Conservation (phyloP, 352 stramenopile genomes). For the Globisporangium carolinianum region DNA sequence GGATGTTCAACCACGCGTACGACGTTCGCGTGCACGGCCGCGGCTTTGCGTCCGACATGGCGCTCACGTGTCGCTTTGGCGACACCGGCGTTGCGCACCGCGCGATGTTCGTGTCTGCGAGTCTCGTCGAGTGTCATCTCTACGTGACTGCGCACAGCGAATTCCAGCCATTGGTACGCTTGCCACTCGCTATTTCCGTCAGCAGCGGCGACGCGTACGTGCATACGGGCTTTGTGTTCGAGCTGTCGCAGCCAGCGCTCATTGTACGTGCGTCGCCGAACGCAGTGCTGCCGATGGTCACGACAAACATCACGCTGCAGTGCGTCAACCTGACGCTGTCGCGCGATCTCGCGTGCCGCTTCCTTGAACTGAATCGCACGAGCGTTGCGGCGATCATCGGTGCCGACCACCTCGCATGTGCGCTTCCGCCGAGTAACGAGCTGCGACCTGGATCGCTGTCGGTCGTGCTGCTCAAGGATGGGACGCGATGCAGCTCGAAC, state of each 20-base stretch:
- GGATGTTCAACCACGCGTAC: slow-evolving; percentile 19
- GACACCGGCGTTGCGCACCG: background rate
- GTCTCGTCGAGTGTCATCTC: slow-evolving; percentile 6
- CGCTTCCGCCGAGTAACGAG: slow-evolving; percentile 2
- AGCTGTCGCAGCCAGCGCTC: slow-evolving; percentile 15
- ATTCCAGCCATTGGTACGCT: background rate
- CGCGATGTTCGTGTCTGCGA: slow-evolving; percentile 1
- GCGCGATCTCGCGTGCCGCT: slow-evolving; percentile 21
- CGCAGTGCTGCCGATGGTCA: slow-evolving; percentile 19
- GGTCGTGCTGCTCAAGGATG: slow-evolving; percentile 15
- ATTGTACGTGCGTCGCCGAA: slow-evolving; percentile 16
- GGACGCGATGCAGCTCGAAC: slow-evolving; percentile 19
- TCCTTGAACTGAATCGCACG: slow-evolving; percentile 19
- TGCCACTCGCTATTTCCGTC: slow-evolving; percentile 26
- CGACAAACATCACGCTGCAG: slow-evolving; percentile 16
- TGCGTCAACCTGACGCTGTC: slow-evolving; percentile 16
- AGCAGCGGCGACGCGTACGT: slow-evolving; percentile 20
- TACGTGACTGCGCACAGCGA: background rate
- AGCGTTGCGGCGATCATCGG: slow-evolving; percentile 20
- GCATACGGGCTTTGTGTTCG: slow-evolving; percentile 26
- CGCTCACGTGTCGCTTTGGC: slow-evolving; percentile 22
- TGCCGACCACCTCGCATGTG: slow-evolving; percentile 16
- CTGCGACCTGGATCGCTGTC: slow-evolving; percentile 12
- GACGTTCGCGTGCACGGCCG: slow-evolving; percentile 16
- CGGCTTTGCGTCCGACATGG: slow-evolving; percentile 16